phyloP scores from a whole-genome alignment of 2,329 filamentous ascomycete genomes.

The Mycosphaerella arachidis region DNA sequence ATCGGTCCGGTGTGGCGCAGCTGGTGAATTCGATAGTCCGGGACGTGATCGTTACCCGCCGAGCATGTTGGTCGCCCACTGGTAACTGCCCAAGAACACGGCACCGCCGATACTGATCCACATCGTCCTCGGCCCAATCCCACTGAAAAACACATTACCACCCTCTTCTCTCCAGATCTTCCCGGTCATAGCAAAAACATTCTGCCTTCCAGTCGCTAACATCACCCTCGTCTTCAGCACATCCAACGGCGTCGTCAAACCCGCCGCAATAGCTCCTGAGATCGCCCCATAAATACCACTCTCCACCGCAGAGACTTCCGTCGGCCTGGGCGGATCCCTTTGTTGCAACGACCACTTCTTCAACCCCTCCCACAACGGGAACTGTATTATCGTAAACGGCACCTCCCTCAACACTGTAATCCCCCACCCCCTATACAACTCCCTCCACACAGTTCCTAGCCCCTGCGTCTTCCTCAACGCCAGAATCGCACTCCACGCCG shows the following conservation, averaged over 20 bases:
- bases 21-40: constrained; percentile 5
- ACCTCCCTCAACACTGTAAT: constrained; percentile 95
- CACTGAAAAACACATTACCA: constrained; percentile 66
- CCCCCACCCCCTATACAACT: constrained; percentile 86
- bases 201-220: constrained; percentile 68
- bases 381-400: constrained; percentile 95
- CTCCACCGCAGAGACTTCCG: constrained; percentile 64
- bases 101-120: constrained; percentile 96
- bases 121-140: constrained; percentile 74
- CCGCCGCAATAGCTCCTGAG: constrained; percentile 80
- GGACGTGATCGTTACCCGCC: constrained; percentile 41
- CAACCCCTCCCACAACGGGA: constrained; percentile 92
- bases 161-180: constrained; percentile 63
- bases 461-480: constrained; percentile 38
- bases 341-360: constrained; percentile 62
- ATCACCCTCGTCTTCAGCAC: constrained; percentile 97
- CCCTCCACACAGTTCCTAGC: constrained; percentile 61
- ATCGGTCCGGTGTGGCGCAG: too few relatives aligned
- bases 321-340: constrained; percentile 33
- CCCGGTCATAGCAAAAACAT: constrained; percentile 55
- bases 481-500: constrained; percentile 66
- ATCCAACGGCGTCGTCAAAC: constrained; percentile 85
- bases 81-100: constrained; percentile 90
- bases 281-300: constrained; percentile 80
- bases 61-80: constrained; percentile 76